Base-by-base conservation (phyloP, 306 rosid species). In the Styphnolobium japonicum region DNA sequence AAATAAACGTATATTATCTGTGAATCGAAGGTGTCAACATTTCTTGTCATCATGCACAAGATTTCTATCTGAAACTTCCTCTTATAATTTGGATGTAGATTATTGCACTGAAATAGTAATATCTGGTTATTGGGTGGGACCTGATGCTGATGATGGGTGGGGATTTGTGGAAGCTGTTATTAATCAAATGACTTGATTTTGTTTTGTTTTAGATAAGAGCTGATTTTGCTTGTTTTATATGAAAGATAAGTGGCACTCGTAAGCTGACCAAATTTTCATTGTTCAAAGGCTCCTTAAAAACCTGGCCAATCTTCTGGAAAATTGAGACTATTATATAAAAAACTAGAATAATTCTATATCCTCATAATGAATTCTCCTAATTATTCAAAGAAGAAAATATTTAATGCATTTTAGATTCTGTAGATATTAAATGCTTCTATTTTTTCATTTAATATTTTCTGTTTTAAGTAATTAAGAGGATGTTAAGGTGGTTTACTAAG, bases 121-220 rank as follows among this genome's bases (percentile, higher is more conserved):
- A 63, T 80, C 83, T 76, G 98, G 98, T 79, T 94, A 84, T 81
- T 94, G 97, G 97, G 94, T 92, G 29, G 97, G 98, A 65, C 98
- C 98, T 76, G 97, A 94, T 87, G 60, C 73, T 53, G 98, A 94
- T 78, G 97, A 92, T 82, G 98, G 97, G 18, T 94, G 97, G 96
- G 97, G 98, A 48, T 87, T 80, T 82, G 86, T 90, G 73, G 94
- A 92, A 84, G 98, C 98, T 67, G 79, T 85, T 75, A 69, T 94
- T 69, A 80, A 87, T 63, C 90, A 66, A 76, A 83, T 84, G 60
- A 49, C 81, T 57, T 87, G 84, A 90, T 45, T n/a, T 46, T 36
- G 36, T 71, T 52, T 75, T 61, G 49, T 56, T 25, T 45, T 48
- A 40, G 55, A 34, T 57, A 76, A 79, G 55, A 75, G 83, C 43